Evolutionary conservation across 2,329 filamentous ascomycete genomes (phyloP).

Genomic region (Metarhizium rileyi): DNA sequence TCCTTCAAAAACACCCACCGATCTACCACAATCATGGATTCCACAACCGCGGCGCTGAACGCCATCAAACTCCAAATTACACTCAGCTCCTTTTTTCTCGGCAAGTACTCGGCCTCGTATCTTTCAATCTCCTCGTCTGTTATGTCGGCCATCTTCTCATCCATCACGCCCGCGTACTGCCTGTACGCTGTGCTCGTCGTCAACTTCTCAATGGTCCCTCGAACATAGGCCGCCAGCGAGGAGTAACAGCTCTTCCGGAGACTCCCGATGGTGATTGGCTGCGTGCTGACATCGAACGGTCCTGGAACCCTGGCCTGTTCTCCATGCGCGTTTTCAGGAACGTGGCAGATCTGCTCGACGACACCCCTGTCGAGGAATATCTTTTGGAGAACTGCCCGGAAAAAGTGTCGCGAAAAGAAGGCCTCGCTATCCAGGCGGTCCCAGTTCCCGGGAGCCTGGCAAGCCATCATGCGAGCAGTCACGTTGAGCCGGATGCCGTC

Average conservation of each 20-base stretch:
- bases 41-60: conserved; percentile 80
- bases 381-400: conserved; percentile 78
- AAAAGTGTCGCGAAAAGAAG: conserved; percentile 93
- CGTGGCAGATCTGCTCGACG: conserved; percentile 49
- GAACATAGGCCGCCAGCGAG: conserved; percentile 67
- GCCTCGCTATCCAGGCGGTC: conserved; percentile 65
- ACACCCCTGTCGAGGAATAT: conserved; percentile 84
- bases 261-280: conserved; percentile 78
- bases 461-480: conserved; percentile 95
- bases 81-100: conserved; percentile 69
- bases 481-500: conserved; percentile 80
- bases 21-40: conserved; percentile 84
- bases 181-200: conserved; percentile 46
- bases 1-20: conserved; percentile 81
- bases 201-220: conserved; percentile 71
- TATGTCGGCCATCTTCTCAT: conserved; percentile 54
- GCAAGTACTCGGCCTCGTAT: conserved; percentile 58
- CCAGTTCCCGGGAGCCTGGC: conserved; percentile 94
- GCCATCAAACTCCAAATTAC: conserved; percentile 94
- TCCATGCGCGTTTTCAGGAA: not conserved
- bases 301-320: conserved; percentile 17
- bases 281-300: conserved; percentile 50
- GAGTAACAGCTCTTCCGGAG: conserved; percentile 71
- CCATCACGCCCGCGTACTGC: conserved; percentile 50
- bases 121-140: conserved; percentile 63